Evolutionary conservation across 768 basidiomycete species (phyloP), one percentile per base, ranked within the genome.

Genomic region (Tylopilus intermedius): DNA sequence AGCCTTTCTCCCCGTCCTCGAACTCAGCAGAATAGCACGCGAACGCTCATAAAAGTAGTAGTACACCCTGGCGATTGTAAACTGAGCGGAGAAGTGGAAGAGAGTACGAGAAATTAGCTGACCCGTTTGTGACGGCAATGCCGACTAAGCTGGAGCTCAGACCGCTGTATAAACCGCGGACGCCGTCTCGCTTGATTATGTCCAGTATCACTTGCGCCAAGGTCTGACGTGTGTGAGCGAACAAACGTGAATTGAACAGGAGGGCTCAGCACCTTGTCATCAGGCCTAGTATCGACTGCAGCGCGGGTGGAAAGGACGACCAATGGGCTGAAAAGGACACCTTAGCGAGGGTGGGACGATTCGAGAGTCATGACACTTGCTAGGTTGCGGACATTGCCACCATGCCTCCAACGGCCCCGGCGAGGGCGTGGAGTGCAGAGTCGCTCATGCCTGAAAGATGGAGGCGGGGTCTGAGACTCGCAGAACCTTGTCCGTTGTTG

Each of bases 111-210:
- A 50, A 33, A 65, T 72, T 35, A 30, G 65, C 79, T 47, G 60
- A 88, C 90, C 88, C 88, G 61, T 98, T 98, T 18, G 96, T 96
- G 32, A 96, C 77, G 5, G 91, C 92, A 57, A 99, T 90, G 6
- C 93, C 95, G 35, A 94, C 72, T 51, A 99, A 72, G 62, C 88
- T 89, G 13, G 92, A 90, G 55, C 76, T 79, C 32, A 99, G 70
- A 0, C 96, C 96, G 58, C 83, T 86, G 68, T 97, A 99, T 13
- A 99, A 72, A 2, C 91, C 94, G 2, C 79, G 59, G 22, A 91
- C 55, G 26, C 96, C 95, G 70, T 98, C 95, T 18, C 84, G 80
- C 67, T 85, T 83, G 70, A 95, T 73, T 55, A 88, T 85, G 65
- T 90, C 86, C 45, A 86, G 56, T 14, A 91, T 71, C 6, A 82